Percentiles rank a stretch among this genome's conserved stretches.
phyloP scores from a whole-genome alignment of 345 rosid species.

The Dovyalis caffra region DNA sequence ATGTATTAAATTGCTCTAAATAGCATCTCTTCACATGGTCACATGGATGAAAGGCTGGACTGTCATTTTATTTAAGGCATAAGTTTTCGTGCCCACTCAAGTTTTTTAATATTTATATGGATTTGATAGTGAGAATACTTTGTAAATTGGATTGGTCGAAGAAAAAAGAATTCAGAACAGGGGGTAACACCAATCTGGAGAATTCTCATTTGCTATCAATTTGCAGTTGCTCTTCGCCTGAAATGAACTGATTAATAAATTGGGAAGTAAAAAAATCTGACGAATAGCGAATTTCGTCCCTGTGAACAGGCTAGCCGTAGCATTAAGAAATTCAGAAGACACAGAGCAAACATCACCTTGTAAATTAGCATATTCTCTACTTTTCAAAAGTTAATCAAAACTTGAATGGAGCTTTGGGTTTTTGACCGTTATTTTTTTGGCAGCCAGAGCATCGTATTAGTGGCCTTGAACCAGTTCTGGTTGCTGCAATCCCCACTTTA shows the following conservation, averaged over 20 bases:
- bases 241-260: not conserved
- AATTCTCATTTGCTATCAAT: not conserved
- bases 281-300: not conserved
- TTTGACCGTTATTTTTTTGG: constrained; percentile 2
- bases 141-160: not conserved
- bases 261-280: not conserved
- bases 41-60: not conserved
- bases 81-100: not conserved
- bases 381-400: not conserved
- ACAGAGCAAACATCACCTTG: not conserved
- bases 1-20: not conserved
- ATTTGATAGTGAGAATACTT: not conserved
- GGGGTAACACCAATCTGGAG: not conserved
- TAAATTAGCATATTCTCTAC: not conserved
- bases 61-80: not conserved
- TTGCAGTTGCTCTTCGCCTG: not conserved
- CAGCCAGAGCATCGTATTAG: constrained; percentile 45
- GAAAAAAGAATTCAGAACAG: not conserved
- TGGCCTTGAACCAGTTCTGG: constrained; percentile 59
- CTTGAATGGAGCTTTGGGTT: constrained; percentile 3
- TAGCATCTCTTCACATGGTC: not conserved
- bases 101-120: not conserved
- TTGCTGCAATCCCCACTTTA: constrained; percentile 67
- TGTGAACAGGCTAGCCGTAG: not conserved
- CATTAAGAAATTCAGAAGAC: not conserved